Percentiles rank a stretch among this genome's conserved stretches.
These are phyloP conservation scores for Fusarium mangiferae DNA, from an alignment of 2,329 filamentous ascomycete species.

Conservation along the genomic window DNA sequence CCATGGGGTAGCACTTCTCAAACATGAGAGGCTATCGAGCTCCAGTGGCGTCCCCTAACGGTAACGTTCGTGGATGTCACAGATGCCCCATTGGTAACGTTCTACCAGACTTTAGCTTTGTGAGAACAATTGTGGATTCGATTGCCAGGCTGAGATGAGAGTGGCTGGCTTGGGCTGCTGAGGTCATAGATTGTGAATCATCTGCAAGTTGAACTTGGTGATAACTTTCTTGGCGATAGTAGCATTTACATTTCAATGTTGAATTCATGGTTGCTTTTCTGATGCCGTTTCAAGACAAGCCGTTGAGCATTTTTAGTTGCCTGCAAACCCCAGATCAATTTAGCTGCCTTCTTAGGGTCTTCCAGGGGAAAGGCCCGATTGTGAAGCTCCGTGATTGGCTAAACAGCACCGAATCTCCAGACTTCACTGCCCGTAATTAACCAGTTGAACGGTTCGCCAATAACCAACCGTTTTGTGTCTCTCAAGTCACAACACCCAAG, in stretches of 20 bases:
- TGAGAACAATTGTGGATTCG: slow-evolving; percentile 4
- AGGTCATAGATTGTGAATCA: not conserved
- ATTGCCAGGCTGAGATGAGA: not conserved
- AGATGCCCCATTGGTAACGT: slow-evolving; percentile 13
- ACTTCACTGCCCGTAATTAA: slow-evolving; percentile 1
- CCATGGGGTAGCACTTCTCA: slow-evolving; percentile 12
- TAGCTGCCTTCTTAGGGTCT: slow-evolving; percentile 5
- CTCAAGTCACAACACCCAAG: not conserved
- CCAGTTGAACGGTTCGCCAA: slow-evolving; percentile 4
- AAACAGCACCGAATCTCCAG: not conserved
- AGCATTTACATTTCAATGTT: not conserved
- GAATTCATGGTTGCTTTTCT: not conserved
- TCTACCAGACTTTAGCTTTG: not conserved
- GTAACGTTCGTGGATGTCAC: slow-evolving; percentile 24
- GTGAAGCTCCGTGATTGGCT: slow-evolving; percentile 34
- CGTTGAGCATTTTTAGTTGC: not conserved
- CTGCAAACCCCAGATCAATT: slow-evolving; percentile 40
- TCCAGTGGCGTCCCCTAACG: slow-evolving; percentile 20
- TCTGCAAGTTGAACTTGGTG: not conserved
- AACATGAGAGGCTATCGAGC: slow-evolving; percentile 10
- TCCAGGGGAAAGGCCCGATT: slow-evolving; percentile 42
- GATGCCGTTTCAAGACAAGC: not conserved
- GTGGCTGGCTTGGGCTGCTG: not conserved
- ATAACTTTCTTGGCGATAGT: not conserved
- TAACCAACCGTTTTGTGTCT: not conserved